Conservation (phyloP, 2,329 filamentous ascomycete genomes). For the Fusarium agapanthi region DNA sequence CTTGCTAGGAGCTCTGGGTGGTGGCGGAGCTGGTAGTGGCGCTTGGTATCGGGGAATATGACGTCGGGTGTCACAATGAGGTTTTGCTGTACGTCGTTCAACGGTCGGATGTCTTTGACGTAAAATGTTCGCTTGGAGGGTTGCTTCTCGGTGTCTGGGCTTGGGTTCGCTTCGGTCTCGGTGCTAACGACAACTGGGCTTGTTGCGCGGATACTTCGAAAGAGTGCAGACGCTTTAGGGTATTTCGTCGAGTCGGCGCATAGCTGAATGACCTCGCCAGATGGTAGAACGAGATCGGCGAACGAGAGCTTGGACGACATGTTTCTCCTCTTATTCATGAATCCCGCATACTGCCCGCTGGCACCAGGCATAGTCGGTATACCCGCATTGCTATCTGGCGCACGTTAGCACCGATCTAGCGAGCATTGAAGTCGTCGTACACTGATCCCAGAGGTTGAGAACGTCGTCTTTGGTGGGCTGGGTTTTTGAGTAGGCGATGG, state of each 20-base stretch:
- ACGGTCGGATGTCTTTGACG: constrained; percentile 63
- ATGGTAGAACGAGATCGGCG: constrained; percentile 60
- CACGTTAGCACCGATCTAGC: not conserved
- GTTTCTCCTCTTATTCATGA: constrained; percentile 73
- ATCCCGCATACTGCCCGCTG: constrained; percentile 59
- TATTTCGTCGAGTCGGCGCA: constrained; percentile 52
- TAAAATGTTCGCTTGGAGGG: constrained; percentile 63
- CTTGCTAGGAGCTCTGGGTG: constrained; percentile 72
- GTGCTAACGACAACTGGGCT: constrained; percentile 63
- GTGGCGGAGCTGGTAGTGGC: constrained; percentile 87
- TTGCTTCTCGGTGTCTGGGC: constrained; percentile 27
- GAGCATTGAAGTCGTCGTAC: constrained; percentile 27
- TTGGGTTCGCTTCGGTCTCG: constrained; percentile 40
- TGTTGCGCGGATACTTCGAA: constrained; percentile 58
- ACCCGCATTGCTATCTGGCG: constrained; percentile 42
- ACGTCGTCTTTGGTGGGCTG: constrained; percentile 35
- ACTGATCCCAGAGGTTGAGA: constrained; percentile 44
- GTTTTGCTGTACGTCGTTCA: constrained; percentile 59
- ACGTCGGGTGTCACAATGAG: constrained; percentile 80
- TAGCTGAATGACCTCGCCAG: constrained; percentile 55
- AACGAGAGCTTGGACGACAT: constrained; percentile 77
- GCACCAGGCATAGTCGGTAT: constrained; percentile 26
- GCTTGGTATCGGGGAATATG: constrained; percentile 75
- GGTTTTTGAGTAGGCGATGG: constrained; percentile 6
- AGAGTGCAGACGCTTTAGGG: constrained; percentile 49